Base-by-base conservation (phyloP, 352 stramenopile genomes). In the Phytophthora vignae region DNA sequence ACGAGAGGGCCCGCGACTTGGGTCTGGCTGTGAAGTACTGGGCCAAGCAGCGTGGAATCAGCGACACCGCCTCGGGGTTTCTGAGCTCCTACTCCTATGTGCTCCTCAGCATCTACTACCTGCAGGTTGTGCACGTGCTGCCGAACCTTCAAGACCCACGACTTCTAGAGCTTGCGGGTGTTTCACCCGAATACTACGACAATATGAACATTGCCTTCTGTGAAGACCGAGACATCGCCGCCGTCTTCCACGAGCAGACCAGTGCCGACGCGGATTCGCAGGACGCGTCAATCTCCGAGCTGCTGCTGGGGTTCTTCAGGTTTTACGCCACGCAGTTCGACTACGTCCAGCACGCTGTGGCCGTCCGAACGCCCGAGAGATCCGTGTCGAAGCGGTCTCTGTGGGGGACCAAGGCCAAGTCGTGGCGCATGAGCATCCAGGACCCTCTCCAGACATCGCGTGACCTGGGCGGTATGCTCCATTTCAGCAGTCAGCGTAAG, bases 31-130 rank as follows among this genome's bases (percentile, higher is more conserved):
- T 99, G 54, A 99, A 99, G 79, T 81, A 96, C 46, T 99, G 97
- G 97, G 97, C 97, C 22, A 99, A 99, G 81, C 81, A 78, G 19
- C 85, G 98, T 15, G 83, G 90, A 42, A 94, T 99, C 48, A 99
- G 98, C 80, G 96, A 99, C 69, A 95, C 97, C 31, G 91, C 89
- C 7, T 77, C 90, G 22, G 96, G 98, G n/a, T 99, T 94, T 36
- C 76, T 99, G 44, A 98, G 90, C 76, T 99, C 93, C 17, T 99
- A 99, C 81, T 98, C 96, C 7, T 99, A 98, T 83, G 93, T 99
- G 54, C 67, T 99, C n/a, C 90, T 99, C 70, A 83, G 98, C 2
- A 86, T 99, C 22, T 97, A 99, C 81, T 99, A 98, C 78, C 84
- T 99, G 25, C 95, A 98, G 65, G 22, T 58, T 4, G 50, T 73